Percentiles rank a stretch among this genome's conserved stretches.
phyloP scores from a whole-genome alignment of 2,329 filamentous ascomycete genomes.

The Eutypa lata region DNA sequence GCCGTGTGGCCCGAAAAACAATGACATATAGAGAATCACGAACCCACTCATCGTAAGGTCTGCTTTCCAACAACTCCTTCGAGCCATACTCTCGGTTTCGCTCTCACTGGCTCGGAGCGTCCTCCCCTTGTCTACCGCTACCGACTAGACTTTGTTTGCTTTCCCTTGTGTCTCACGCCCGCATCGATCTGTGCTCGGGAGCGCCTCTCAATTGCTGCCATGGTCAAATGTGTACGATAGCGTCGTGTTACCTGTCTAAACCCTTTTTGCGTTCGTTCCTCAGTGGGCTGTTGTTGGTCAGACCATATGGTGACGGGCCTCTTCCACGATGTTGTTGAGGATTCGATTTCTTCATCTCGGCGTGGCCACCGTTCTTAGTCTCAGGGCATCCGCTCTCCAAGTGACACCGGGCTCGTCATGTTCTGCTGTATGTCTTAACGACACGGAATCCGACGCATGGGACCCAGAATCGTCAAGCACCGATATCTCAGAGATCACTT shows the following conservation, averaged over 20 bases:
- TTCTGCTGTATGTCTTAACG: constrained; percentile 43
- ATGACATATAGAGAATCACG: background rate
- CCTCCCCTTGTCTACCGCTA: background rate
- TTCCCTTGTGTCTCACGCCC: background rate
- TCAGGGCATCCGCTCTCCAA: constrained; percentile 32
- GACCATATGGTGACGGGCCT: background rate
- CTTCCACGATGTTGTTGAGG: background rate
- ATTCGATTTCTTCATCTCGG: constrained; percentile 12
- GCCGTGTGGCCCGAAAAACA: background rate
- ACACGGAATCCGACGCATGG: constrained; percentile 27
- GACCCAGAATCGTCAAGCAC: constrained; percentile 38
- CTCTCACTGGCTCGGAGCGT: background rate
- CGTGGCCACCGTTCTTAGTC: constrained; percentile 13
- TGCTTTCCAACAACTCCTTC: background rate
- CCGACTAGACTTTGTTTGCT: background rate
- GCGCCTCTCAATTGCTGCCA: constrained; percentile 2
- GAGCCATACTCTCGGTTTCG: background rate
- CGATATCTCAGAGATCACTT: constrained; percentile 44
- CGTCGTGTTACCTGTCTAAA: background rate
- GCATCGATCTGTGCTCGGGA: background rate
- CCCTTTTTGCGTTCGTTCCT: constrained; percentile 7
- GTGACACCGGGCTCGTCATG: constrained; percentile 51
- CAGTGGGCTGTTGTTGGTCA: constrained; percentile 4
- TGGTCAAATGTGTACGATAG: constrained; percentile 4
- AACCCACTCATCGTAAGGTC: background rate